phyloP scores from a whole-genome alignment of 192 early-diverging fungal species.

The Linnemannia schmuckeri region DNA sequence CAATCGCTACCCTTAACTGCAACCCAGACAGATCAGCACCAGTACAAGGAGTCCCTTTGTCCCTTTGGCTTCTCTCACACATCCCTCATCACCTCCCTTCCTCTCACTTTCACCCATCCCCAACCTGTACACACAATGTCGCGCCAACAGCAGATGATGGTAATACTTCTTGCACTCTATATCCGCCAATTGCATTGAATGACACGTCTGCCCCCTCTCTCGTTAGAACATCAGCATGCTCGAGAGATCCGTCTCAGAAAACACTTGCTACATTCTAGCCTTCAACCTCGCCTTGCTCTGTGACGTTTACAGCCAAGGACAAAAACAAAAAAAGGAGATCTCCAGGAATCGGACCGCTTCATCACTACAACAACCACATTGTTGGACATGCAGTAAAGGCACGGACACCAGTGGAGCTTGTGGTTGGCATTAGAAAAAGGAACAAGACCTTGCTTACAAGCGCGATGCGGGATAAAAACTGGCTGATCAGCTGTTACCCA shows the following conservation, averaged over 20 bases:
- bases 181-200: not conserved
- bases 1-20: constrained; percentile 22
- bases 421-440: not conserved
- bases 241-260: not conserved
- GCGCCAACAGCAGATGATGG: constrained; percentile 58
- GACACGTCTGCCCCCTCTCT: not conserved
- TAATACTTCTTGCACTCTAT: constrained; percentile 6
- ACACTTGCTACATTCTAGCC: too few species aligned
- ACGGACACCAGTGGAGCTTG: not conserved
- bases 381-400: not conserved
- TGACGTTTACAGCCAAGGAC: too few species aligned
- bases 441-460: not conserved
- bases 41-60: not conserved
- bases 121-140: constrained; percentile 39
- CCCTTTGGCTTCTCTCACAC: constrained; percentile 1
- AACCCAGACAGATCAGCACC: constrained; percentile 19
- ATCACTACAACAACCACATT: not conserved
- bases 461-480: not conserved
- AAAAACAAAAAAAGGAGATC: not conserved
- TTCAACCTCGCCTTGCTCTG: too few species aligned
- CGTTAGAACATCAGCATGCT: not conserved
- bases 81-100: constrained; percentile 14
- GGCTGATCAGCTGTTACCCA: not conserved
- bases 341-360: not conserved
- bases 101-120: not conserved